Base-by-base conservation (phyloP, 2,329 filamentous ascomycete genomes). In the Ascochyta fabae region DNA sequence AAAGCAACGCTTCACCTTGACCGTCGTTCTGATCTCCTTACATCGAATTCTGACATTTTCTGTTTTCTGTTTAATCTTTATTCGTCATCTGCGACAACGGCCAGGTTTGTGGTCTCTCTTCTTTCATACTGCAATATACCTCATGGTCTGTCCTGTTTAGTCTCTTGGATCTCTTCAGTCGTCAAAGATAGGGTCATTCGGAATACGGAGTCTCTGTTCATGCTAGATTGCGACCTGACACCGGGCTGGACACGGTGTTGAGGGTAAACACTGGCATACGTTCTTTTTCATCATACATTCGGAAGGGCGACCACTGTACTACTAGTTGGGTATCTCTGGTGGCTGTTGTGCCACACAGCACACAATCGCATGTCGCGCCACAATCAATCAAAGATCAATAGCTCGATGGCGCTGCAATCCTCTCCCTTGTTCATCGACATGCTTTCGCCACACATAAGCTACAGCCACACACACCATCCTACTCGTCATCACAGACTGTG, bases 61-160 rank as follows among this genome's bases (percentile, higher is more conserved):
- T 56, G 38, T 56, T 13, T 49, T 59, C 41, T 59, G 47, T 60
- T 29, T 60, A 47, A 49, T 41, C 60, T 62, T 27, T 54, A 55
- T 58, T 60, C 45, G 44, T 46, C 44, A 49, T 64, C 41, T 59
- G 48, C 53, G 51, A 61, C 57, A 24, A 65, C 53, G 65, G 62
- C 64, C 35, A 31, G 34, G 31, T 53, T 62, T 9, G 41, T 48
- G 56, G 53, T 51, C 58, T 46, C 55, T 50, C 60, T 54, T 26
- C 53, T 54, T 59, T 48, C 44, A 16, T 39, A 61, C 50, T 52
- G 70, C 71, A 67, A 73, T 73, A 74, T 74, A 74, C 72, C 71
- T 72, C 59, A 53, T 58, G 53, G 38, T 54, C 38, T 38, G 52
- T 51, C 40, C 38, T 48, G 10, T 43, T 48, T 48, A 29, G 34